Evolutionary conservation across 2,329 filamentous ascomycete species (phyloP), one percentile per base, ranked within the genome.

Genomic region (Claviceps digitariae): DNA sequence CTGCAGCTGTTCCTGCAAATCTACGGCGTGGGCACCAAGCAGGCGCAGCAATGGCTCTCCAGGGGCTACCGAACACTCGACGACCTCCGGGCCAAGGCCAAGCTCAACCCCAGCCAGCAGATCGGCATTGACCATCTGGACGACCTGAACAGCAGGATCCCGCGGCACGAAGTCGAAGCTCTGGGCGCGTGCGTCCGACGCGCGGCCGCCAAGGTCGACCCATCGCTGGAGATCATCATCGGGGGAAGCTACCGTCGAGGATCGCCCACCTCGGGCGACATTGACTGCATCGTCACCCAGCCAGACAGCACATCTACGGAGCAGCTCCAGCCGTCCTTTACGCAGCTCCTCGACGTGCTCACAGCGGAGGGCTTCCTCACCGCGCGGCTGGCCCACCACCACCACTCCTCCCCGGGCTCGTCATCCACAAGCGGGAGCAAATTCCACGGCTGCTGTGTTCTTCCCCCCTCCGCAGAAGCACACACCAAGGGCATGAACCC

Each of bases 161-260:
- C 88, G 2, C 81, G 90, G 3, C 67, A 66, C 0, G 89, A 96
- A 67, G 85, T 95, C 5, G 77, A 81, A 55, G 74, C 77, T 0
- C 81, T 95, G 29, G 87, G 81, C 0, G 70, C 69, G 0, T 71
- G 84, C 45, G 85, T 96, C 17, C 76, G 72, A 50, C 68, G 69
- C 8, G 75, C 78, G 0, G 78, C 88, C 1, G 68, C 70, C 6
- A 62, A 64, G 8, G 72, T 90, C 25, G 87, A 95, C 61, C 64
- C 73, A 0, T 64, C 67, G 0, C 80, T 90, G 53, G 74, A 89
- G 64, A 70, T 88, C 54, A 86, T 89, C 48, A 77, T 95, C 48
- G 83, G 85, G 47, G 91, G 91, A 1, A 94, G 87, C 54, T 96
- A 94, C 64, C 81, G 91, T 25, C 81, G 91, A 31, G 90, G 91